Evolutionary conservation across 371 early-diverging fungal genomes (phyloP), one percentile per base, ranked within the genome.

Genomic region (Circinella umbellata): DNA sequence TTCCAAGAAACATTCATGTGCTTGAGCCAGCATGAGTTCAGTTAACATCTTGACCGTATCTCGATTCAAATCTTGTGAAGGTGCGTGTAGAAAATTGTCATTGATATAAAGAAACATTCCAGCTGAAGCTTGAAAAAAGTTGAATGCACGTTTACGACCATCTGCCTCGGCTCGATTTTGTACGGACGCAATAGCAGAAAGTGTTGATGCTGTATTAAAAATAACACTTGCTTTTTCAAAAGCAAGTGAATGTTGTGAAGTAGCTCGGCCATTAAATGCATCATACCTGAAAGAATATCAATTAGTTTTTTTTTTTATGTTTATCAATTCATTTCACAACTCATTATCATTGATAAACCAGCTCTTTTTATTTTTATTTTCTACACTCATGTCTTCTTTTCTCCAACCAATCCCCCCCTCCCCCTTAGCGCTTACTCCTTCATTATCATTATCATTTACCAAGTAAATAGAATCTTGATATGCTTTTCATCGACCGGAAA

Each of bases 21-120:
- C 97, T 79, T 98, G 97, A 0, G 94, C 95, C 57, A 98, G 84
- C 95, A 95, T 95, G 47, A 96, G 78, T 36, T 94, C 89, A 15
- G 86, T 86, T 42, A 98, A 79, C 69, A 93, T 82, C 66, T 93
- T 93, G 67, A 98, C 92, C 1, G 94, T 91, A 57, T 96, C 95
- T 47, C 94, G 86, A 67, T 93, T 92, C 67, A 99, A 76, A 79
- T 99, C 99, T 15, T 90, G 85, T 3, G 96, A 94, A 0, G 98
- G 98, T 15, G 98, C 95, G 73, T 99, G 98, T 60, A 97, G 78
- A 82, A 98, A 97, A 79, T 97, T 98, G 69, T 98, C 97, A 76
- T 94, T 96, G 80, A 98, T 97, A 77, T 92, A 97, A 61, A 90
- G 83, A 84, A 94, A 96, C 74, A 96, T 88, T 17, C 95, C 96